These are phyloP conservation scores for Syzygium jambos DNA, from an alignment of 345 rosid species.

Conservation along the genomic window DNA sequence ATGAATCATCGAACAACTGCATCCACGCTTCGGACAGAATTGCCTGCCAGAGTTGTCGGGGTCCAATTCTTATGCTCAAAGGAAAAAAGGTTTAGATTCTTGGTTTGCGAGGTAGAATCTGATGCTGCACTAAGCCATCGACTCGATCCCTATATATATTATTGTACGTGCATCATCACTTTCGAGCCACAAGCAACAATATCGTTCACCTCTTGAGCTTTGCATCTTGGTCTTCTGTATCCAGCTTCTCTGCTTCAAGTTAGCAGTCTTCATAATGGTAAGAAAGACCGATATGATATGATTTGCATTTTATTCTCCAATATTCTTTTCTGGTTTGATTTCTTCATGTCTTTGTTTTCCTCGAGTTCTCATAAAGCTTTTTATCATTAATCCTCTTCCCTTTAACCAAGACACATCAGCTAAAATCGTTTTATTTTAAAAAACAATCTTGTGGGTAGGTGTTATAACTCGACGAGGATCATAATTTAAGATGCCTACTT, in stretches of 20 bases:
- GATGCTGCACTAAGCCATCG: conserved; percentile 2
- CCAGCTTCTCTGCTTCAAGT: background rate
- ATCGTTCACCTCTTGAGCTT: background rate
- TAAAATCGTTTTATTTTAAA: background rate
- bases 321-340: background rate
- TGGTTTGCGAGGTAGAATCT: background rate
- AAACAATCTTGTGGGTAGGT: background rate
- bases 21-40: background rate
- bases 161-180: background rate
- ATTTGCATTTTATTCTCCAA: background rate
- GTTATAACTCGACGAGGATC: background rate
- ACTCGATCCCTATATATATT: background rate
- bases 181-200: background rate
- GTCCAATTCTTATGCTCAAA: background rate
- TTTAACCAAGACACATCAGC: background rate
- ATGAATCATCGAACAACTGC: background rate
- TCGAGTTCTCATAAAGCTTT: background rate
- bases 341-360: background rate
- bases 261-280: background rate
- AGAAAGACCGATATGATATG: background rate
- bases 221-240: background rate
- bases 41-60: background rate
- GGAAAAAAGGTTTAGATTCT: background rate
- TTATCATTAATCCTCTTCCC: background rate
- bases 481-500: background rate